phyloP scores from a whole-genome alignment of 805 yeast species.

The Candida nitratophila region DNA sequence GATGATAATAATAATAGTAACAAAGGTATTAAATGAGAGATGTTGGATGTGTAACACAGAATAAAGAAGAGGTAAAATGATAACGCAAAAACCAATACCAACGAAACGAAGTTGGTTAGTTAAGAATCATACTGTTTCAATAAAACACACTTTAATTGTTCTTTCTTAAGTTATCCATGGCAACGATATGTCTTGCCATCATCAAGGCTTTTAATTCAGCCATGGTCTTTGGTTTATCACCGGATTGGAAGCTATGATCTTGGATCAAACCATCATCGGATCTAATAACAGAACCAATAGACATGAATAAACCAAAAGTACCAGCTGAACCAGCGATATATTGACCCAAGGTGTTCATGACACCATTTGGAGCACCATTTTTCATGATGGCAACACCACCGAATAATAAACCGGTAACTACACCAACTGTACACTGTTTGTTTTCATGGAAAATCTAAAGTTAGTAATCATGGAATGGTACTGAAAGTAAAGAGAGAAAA shows the following conservation, averaged over 20 bases:
- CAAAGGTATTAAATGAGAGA: too few relatives aligned
- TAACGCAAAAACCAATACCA: too few relatives aligned
- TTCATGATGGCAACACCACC: slow-evolving; percentile 90
- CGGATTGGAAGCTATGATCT: slow-evolving; percentile 4
- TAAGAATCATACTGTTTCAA: too few relatives aligned
- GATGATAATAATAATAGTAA: too few relatives aligned
- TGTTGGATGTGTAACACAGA: too few relatives aligned
- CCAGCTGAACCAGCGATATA: slow-evolving; percentile 96
- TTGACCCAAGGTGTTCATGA: slow-evolving; percentile 93
- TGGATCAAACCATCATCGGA: slow-evolving; percentile 44
- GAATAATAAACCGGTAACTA: slow-evolving; percentile 88
- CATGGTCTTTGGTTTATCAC: slow-evolving; percentile 21
- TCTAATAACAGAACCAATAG: slow-evolving; percentile 88
- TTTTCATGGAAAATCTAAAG: neutral
- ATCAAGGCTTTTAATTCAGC: slow-evolving; percentile 33
- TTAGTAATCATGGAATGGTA: neutral
- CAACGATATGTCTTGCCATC: slow-evolving; percentile 33
- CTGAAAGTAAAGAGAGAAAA: neutral
- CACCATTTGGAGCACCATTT: slow-evolving; percentile 97
- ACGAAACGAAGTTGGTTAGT: too few relatives aligned
- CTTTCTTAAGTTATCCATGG: slow-evolving; percentile 21
- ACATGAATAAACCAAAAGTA: slow-evolving; percentile 94
- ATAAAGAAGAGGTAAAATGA: too few relatives aligned
- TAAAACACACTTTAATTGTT: slow-evolving; percentile 2
- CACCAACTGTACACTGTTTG: slow-evolving; percentile 56